These are phyloP conservation scores for Phytophthora lateralis DNA, from an alignment of 352 stramenopile genomes.

Conservation along the genomic window DNA sequence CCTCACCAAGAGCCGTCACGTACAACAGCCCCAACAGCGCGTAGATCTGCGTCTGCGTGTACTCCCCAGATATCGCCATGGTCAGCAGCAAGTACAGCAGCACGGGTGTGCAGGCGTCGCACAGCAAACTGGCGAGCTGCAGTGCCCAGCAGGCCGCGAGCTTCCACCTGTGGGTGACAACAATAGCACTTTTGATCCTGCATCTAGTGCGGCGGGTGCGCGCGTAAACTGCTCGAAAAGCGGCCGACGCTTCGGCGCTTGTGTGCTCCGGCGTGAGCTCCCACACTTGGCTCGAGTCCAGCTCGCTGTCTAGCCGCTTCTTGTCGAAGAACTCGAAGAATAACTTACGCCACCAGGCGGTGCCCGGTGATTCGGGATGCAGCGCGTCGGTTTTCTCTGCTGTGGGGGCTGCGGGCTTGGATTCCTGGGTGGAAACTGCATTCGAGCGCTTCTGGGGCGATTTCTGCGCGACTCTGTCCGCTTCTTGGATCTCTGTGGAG, in stretches of 20 bases:
- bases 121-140: conserved; percentile 43
- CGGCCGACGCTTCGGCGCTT: conserved; percentile 40
- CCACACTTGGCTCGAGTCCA: conserved; percentile 57
- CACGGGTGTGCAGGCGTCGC: conserved; percentile 44
- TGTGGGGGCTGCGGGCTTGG: not conserved
- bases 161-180: conserved; percentile 35
- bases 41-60: conserved; percentile 32
- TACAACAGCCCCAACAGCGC: conserved; percentile 33
- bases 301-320: conserved; percentile 27
- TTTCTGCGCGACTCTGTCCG: conserved; percentile 1
- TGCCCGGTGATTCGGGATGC: conserved; percentile 37
- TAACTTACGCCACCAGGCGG: conserved; percentile 48
- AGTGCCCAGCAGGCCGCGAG: conserved; percentile 44
- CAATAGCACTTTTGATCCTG: conserved; percentile 39
- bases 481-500: not conserved
- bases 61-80: conserved; percentile 35
- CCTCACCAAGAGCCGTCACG: conserved; percentile 32
- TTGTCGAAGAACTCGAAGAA: conserved; percentile 50
- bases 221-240: conserved; percentile 35
- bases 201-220: conserved; percentile 11
- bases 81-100: conserved; percentile 52
- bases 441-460: conserved; percentile 4
- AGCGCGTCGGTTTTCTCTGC: conserved; percentile 13
- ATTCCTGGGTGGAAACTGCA: not conserved
- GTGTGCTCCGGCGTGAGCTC: conserved; percentile 43